Percentiles rank a stretch among this genome's conserved stretches.
These are phyloP conservation scores for Populus ilicifolia DNA, from an alignment of 345 rosid genomes.

Conservation along the genomic window DNA sequence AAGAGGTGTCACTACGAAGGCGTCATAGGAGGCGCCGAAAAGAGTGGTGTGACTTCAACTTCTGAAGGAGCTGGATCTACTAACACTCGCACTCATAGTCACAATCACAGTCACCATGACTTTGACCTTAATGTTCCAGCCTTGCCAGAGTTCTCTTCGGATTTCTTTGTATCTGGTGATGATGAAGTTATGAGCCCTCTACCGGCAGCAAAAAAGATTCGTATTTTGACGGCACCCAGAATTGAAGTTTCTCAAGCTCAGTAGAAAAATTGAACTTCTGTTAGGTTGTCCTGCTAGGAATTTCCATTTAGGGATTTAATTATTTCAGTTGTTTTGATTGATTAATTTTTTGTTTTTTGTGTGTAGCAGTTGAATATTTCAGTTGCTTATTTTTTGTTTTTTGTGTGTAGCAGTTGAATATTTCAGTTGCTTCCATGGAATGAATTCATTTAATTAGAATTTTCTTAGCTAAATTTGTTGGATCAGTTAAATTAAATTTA, in stretches of 20 bases:
- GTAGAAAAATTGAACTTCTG: neutral
- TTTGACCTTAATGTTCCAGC: conserved; percentile 33
- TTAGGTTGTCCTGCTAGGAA: neutral
- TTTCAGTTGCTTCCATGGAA: neutral
- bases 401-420: conserved; percentile 11
- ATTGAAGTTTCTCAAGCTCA: neutral
- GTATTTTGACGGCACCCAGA: neutral
- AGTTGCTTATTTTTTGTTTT: neutral
- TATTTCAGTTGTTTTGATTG: neutral
- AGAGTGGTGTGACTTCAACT: conserved; percentile 12
- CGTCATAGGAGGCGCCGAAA: conserved; percentile 15
- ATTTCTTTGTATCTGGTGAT: conserved; percentile 18
- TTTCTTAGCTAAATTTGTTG: neutral
- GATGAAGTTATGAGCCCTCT: conserved; percentile 34
- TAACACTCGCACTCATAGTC: neutral
- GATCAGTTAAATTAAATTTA: neutral
- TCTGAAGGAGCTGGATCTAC: conserved; percentile 29
- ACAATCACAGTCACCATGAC: conserved; percentile 1
- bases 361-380: neutral
- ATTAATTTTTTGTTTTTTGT: neutral
- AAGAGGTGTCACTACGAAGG: conserved; percentile 31
- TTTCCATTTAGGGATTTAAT: neutral
- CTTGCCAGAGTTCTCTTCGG: conserved; percentile 24
- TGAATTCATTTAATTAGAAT: conserved; percentile 2
- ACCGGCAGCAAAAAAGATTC: conserved; percentile 26